Evolutionary conservation across 2,329 filamentous ascomycete species (phyloP).

Genomic region (Fusarium siculi): DNA sequence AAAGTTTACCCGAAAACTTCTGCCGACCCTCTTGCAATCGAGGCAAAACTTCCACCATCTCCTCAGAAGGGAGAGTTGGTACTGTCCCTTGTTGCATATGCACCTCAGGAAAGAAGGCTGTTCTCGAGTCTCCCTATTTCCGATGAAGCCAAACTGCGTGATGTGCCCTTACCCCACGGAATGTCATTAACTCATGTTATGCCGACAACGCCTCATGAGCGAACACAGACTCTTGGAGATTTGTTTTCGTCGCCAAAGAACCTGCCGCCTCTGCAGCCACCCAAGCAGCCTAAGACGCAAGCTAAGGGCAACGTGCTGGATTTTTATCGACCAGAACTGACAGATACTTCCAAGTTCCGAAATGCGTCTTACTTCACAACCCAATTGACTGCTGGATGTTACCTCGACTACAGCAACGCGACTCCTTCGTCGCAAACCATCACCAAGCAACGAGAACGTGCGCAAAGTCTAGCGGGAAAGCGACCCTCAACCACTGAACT

Average conservation of each 20-base stretch:
- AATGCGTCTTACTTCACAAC: conserved; percentile 73
- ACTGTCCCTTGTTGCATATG: conserved; percentile 81
- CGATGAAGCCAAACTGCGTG: conserved; percentile 45
- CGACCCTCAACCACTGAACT: conserved; percentile 66
- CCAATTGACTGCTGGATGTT: conserved; percentile 72
- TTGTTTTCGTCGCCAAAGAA: conserved; percentile 75
- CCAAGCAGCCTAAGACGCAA: conserved; percentile 76
- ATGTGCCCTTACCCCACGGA: conserved; percentile 75
- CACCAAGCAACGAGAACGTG: conserved; percentile 76
- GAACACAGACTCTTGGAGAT: conserved; percentile 75
- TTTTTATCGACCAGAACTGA: conserved; percentile 64
- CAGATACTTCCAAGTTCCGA: conserved; percentile 65
- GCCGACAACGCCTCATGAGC: conserved; percentile 55
- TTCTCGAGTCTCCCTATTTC: conserved; percentile 80
- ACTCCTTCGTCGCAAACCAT: conserved; percentile 64
- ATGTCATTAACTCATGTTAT: conserved; percentile 62
- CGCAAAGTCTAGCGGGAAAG: conserved; percentile 72
- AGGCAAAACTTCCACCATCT: conserved; percentile 53
- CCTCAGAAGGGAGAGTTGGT: conserved; percentile 64
- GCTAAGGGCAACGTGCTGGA: conserved; percentile 70
- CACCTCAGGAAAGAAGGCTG: conserved; percentile 78
- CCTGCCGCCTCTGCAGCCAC: conserved; percentile 73
- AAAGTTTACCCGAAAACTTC: conserved; percentile 59
- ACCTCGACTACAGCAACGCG: conserved; percentile 76
- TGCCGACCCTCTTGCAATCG: conserved; percentile 53